A percentile compares a stretch with the other conserved stretches of the same genome.
Conservation (phyloP, 192 early-diverging fungal species). For the Entomortierella parvispora region DNA sequence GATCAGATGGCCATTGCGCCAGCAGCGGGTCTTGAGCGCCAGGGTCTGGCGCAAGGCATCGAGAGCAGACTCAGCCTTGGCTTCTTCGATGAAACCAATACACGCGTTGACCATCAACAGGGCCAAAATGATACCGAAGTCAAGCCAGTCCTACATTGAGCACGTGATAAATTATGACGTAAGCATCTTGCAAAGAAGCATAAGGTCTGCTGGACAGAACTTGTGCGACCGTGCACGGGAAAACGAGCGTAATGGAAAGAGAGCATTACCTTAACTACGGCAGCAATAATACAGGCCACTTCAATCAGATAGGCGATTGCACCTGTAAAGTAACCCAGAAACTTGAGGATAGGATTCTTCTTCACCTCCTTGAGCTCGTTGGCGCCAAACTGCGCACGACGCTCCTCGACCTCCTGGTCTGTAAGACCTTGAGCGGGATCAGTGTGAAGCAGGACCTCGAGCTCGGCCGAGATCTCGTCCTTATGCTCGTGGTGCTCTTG, state of each 20-base stretch:
- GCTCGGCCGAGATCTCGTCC: conserved; percentile 83
- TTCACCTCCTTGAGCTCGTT: conserved; percentile 87
- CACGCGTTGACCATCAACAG: conserved; percentile 86
- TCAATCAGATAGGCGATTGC: conserved; percentile 92
- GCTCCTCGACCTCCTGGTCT: conserved; percentile 73
- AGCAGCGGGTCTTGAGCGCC: conserved; percentile 84
- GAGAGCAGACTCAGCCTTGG: conserved; percentile 90
- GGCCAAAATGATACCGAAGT: conserved; percentile 86
- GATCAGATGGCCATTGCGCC: conserved; percentile 78
- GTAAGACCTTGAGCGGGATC: conserved; percentile 83
- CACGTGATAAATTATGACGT: background rate
- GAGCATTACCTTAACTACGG: conserved; percentile 63
- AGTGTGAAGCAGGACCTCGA: conserved; percentile 85
- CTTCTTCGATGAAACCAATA: conserved; percentile 94
- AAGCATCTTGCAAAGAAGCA: background rate
- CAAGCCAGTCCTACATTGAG: conserved; percentile 57
- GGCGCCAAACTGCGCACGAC: conserved; percentile 74
- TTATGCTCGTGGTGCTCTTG: conserved; percentile 76
- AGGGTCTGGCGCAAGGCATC: conserved; percentile 95
- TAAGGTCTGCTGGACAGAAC: background rate
- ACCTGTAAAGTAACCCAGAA: conserved; percentile 87
- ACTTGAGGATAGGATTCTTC: conserved; percentile 86
- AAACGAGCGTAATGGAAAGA: background rate
- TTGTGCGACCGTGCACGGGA: too few species aligned
- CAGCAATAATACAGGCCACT: conserved; percentile 83